Evolutionary conservation across 1,139 yeast species (phyloP).

Genomic region (Geotrichum klebahnii): DNA sequence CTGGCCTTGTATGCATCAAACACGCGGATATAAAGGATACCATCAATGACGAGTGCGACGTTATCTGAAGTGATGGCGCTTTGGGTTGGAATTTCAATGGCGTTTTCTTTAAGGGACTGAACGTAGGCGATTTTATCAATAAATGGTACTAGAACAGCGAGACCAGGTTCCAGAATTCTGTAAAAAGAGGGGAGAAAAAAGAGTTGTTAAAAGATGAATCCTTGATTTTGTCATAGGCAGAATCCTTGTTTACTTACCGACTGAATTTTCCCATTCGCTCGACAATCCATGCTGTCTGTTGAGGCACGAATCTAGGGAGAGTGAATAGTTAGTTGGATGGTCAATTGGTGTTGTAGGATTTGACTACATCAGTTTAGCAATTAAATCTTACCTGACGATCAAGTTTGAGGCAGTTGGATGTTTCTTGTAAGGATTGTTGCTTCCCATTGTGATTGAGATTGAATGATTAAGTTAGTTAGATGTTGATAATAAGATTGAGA

Average conservation of each 20-base stretch:
- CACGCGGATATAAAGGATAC: conserved; percentile 72
- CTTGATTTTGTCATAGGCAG: background rate
- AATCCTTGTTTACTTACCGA: conserved; percentile 33
- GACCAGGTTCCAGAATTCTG: conserved; percentile 71
- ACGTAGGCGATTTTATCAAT: conserved; percentile 75
- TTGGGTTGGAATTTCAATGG: conserved; percentile 79
- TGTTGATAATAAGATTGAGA: too few species aligned
- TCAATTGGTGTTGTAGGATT: too few species aligned
- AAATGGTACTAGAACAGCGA: conserved; percentile 67
- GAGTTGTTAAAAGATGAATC: conserved; percentile 8
- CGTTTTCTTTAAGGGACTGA: conserved; percentile 75
- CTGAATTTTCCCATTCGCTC: conserved; percentile 88
- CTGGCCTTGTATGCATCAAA: conserved; percentile 80
- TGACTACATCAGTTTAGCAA: too few species aligned
- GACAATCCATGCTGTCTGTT: conserved; percentile 87
- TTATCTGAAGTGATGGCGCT: conserved; percentile 84
- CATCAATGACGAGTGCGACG: conserved; percentile 80
- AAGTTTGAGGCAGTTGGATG: background rate
- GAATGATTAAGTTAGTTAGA: too few species aligned
- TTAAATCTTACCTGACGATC: conserved; percentile 23
- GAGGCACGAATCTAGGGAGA: conserved; percentile 93
- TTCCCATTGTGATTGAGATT: background rate
- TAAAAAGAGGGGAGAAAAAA: too few species aligned
- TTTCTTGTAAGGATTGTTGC: background rate
- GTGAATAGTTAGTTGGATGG: too few species aligned